phyloP scores from a whole-genome alignment of 208 protist species.

The Wallacemonas sp. region DNA sequence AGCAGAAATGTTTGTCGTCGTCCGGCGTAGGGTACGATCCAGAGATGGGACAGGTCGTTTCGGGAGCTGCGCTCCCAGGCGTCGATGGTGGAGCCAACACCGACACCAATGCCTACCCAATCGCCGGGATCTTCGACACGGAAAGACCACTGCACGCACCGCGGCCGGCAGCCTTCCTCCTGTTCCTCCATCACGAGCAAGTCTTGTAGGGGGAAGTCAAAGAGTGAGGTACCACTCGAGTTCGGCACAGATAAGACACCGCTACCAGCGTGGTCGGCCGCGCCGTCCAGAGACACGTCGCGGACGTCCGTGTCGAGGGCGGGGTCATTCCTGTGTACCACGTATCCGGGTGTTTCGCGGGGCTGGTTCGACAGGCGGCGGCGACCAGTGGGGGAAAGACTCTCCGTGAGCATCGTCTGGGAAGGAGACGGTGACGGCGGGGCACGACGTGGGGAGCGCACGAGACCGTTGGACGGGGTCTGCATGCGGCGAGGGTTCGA shows the following conservation, averaged over 20 bases:
- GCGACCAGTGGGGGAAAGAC: slow-evolving; percentile 6
- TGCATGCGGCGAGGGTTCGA: background rate
- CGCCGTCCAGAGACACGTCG: too few species aligned
- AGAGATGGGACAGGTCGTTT: slow-evolving; percentile 81
- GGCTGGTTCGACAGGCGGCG: background rate
- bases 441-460: slow-evolving; percentile 6
- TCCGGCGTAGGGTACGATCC: slow-evolving; percentile 62
- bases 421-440: background rate
- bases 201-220: slow-evolving; percentile 64
- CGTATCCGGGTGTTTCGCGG: too few species aligned
- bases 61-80: slow-evolving; percentile 46
- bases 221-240: slow-evolving; percentile 70
- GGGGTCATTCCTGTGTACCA: too few species aligned
- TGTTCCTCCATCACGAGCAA: slow-evolving; percentile 35
- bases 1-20: slow-evolving; percentile 42
- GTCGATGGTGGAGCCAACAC: slow-evolving; percentile 67
- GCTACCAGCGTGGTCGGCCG: slow-evolving; percentile 3
- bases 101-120: slow-evolving; percentile 87
- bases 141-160: slow-evolving; percentile 60
- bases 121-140: slow-evolving; percentile 77
- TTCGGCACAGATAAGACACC: slow-evolving; percentile 41
- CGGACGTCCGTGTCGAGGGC: too few species aligned
- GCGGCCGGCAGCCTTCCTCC: slow-evolving; percentile 15
- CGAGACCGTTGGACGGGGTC: slow-evolving; percentile 6
- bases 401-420: background rate